Evolutionary conservation across 306 rosid species (phyloP).

Genomic region (Cucurbita moschata): DNA sequence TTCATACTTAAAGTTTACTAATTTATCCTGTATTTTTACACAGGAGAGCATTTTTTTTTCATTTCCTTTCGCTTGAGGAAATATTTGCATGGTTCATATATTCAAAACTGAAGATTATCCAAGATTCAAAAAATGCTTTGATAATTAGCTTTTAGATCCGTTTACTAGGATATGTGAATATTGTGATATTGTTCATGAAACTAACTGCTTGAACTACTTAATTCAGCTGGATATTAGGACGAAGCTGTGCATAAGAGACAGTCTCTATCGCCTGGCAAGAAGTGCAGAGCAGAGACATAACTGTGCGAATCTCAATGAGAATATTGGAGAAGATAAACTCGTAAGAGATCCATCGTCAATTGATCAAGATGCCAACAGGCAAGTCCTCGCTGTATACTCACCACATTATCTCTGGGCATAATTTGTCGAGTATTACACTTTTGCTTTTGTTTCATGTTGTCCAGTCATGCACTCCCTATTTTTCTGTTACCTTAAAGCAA

Average conservation of each 20-base stretch:
- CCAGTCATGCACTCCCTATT: background rate
- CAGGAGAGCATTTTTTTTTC: background rate
- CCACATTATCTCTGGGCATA: background rate
- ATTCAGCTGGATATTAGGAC: constrained; percentile 63
- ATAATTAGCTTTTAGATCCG: background rate
- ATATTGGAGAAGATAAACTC: constrained; percentile 30
- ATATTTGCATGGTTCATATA: background rate
- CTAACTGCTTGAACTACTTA: background rate
- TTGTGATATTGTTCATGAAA: background rate
- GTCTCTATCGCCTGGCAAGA: constrained; percentile 82
- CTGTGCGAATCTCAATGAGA: constrained; percentile 19
- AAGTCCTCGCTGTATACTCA: constrained; percentile 10
- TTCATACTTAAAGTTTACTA: no score
- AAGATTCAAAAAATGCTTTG: background rate
- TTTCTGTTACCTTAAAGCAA: background rate
- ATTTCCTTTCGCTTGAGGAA: background rate
- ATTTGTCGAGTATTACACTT: background rate
- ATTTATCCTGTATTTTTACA: background rate
- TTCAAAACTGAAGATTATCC: background rate
- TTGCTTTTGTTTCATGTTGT: no score
- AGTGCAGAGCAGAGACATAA: constrained; percentile 75
- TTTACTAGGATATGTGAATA: background rate
- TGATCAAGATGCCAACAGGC: constrained; percentile 44
- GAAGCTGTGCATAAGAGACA: constrained; percentile 74
- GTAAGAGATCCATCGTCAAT: constrained; percentile 20